Conservation (phyloP, 2,329 filamentous ascomycete species). For the Clonostachys rhizophaga region DNA sequence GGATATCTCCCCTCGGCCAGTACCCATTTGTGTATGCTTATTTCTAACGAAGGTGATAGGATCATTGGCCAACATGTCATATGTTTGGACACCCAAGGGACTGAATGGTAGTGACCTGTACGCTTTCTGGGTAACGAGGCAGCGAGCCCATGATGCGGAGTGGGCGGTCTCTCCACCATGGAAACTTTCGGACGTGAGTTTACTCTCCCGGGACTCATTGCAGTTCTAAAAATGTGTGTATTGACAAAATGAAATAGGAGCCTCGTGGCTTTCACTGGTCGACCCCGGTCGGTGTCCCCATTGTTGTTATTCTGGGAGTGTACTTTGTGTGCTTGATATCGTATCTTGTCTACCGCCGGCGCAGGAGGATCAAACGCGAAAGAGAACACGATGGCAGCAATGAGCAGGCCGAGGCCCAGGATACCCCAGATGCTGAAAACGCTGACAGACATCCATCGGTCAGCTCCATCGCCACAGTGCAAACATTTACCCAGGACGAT, state of each 20-base stretch:
- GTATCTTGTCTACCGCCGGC: constrained; percentile 17
- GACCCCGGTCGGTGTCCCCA: constrained; percentile 19
- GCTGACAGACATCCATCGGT: constrained; percentile 11
- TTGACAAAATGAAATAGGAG: constrained; percentile 7
- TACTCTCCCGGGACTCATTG: background rate
- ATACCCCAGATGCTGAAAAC: background rate
- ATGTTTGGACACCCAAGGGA: constrained; percentile 18
- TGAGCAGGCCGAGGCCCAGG: constrained; percentile 4
- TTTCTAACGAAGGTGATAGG: constrained; percentile 8
- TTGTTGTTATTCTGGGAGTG: constrained; percentile 18
- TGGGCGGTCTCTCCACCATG: constrained; percentile 24
- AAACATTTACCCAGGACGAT: constrained; percentile 10
- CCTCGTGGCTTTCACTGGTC: constrained; percentile 13
- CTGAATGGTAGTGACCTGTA: constrained; percentile 17
- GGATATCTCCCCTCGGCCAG: background rate
- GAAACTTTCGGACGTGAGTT: constrained; percentile 16
- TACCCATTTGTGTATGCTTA: background rate
- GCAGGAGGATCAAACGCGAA: constrained; percentile 4
- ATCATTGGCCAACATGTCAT: constrained; percentile 12
- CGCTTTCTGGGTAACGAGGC: constrained; percentile 18
- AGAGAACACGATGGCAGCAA: background rate
- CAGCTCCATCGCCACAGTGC: constrained; percentile 11
- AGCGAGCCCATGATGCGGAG: constrained; percentile 10
- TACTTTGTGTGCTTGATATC: constrained; percentile 18
- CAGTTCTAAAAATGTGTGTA: background rate